These are phyloP conservation scores for Cucurbita moschata DNA, from an alignment of 306 rosid genomes.

Conservation along the genomic window DNA sequence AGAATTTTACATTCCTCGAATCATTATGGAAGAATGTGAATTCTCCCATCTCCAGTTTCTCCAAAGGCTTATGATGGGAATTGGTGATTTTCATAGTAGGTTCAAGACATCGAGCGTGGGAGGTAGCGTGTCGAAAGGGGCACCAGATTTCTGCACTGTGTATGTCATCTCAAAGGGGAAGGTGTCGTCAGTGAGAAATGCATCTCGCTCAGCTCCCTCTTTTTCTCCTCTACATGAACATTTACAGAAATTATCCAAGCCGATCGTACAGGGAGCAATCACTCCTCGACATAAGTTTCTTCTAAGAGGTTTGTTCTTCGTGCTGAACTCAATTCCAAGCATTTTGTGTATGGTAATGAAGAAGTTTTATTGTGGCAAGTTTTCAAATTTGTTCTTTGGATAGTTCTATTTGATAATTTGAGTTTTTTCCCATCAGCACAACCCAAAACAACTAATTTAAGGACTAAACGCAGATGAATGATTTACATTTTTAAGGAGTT, in stretches of 20 bases:
- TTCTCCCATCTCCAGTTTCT: background rate
- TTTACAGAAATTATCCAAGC: conserved; percentile 17
- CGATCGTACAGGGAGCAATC: conserved; percentile 10
- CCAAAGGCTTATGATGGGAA: background rate
- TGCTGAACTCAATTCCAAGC: background rate
- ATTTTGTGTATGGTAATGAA: background rate
- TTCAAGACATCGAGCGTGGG: conserved; percentile 55
- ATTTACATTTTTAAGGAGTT: background rate
- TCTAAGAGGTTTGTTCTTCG: conserved; percentile 38
- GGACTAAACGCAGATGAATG: background rate
- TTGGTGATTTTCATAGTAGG: conserved; percentile 20
- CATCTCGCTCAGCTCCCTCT: conserved; percentile 50
- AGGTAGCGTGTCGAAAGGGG: conserved; percentile 45
- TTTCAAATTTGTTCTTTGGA: background rate
- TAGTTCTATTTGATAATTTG: background rate
- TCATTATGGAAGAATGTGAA: background rate
- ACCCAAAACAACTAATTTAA: background rate
- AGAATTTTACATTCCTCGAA: background rate
- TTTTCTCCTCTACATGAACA: conserved; percentile 47
- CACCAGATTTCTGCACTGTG: conserved; percentile 75
- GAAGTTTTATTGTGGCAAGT: background rate
- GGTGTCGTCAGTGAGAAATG: conserved; percentile 39
- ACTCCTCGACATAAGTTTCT: conserved; percentile 17
- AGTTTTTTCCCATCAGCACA: background rate
- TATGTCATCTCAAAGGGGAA: conserved; percentile 71